These are phyloP conservation scores for Scheffersomyces segobiensis DNA, from an alignment of 1,139 yeast genomes.

Conservation along the genomic window DNA sequence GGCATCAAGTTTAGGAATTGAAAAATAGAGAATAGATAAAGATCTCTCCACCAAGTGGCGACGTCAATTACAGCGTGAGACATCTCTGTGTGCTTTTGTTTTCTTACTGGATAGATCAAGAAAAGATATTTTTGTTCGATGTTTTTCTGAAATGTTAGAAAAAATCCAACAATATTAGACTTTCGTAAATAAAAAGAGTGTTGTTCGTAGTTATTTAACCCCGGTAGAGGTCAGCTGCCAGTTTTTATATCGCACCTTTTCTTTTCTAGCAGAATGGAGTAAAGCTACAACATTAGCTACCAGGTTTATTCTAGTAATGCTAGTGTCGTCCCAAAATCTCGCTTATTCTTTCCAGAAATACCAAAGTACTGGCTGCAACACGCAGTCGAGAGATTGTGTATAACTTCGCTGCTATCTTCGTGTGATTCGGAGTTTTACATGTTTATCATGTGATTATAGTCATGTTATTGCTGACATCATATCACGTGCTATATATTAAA, in stretches of 20 bases:
- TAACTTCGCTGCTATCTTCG: not conserved
- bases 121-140: not conserved
- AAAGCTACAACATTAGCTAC: too few relatives aligned
- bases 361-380: not conserved
- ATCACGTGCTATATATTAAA: constrained; percentile 5
- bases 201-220: not conserved
- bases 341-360: not conserved
- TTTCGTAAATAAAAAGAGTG: not conserved
- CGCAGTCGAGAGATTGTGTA: not conserved
- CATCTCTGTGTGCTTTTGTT: not conserved
- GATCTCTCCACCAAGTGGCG: not conserved
- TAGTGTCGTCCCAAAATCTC: not conserved
- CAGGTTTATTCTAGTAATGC: not conserved
- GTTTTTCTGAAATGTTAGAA: not conserved
- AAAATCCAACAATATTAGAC: not conserved
- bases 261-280: not conserved
- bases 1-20: too few relatives aligned
- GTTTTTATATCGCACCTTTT: not conserved
- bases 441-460: not conserved
- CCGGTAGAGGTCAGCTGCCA: not conserved
- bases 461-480: constrained; percentile 4
- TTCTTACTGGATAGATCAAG: not conserved
- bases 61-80: not conserved
- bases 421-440: not conserved
- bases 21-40: not conserved